A percentile compares a stretch with the other conserved stretches of the same genome.
These are phyloP conservation scores for Cladobotryum mycophilum DNA, from an alignment of 2,329 filamentous ascomycete species.

Conservation along the genomic window DNA sequence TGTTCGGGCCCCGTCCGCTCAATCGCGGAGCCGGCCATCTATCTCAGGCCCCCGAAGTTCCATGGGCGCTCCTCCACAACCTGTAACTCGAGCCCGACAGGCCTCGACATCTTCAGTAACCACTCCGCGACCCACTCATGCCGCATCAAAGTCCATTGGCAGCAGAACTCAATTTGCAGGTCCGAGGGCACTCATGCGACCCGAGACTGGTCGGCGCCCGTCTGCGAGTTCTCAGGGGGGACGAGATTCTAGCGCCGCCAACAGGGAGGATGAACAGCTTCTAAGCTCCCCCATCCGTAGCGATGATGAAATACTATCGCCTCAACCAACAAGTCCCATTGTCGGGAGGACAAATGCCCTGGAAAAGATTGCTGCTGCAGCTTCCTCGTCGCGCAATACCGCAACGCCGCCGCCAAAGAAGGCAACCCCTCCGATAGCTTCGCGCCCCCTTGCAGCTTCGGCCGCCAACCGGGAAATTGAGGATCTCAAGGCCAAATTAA, in stretches of 20 bases:
- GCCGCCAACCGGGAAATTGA: constrained; percentile 65
- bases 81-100: constrained; percentile 38
- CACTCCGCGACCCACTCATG: constrained; percentile 26
- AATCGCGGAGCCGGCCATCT: constrained; percentile 49
- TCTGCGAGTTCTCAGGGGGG: constrained; percentile 43
- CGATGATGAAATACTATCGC: constrained; percentile 44
- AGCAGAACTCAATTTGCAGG: constrained; percentile 35
- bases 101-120: constrained; percentile 36
- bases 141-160: constrained; percentile 32
- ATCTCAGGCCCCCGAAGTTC: constrained; percentile 51
- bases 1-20: constrained; percentile 37
- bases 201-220: constrained; percentile 34
- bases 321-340: constrained; percentile 45
- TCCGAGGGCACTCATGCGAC: constrained; percentile 30
- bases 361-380: constrained; percentile 46
- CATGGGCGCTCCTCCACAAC: constrained; percentile 59
- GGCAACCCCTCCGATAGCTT: constrained; percentile 21
- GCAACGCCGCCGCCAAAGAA: constrained; percentile 27
- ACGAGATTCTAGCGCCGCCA: constrained; percentile 33
- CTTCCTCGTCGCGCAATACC: constrained; percentile 23
- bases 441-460: constrained; percentile 38
- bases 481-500: constrained; percentile 80
- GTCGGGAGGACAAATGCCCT: constrained; percentile 44
- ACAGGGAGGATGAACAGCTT: constrained; percentile 24
- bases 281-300: constrained; percentile 44